These are phyloP conservation scores for Rhodotorula sp. DNA, from an alignment of 1,284 basidiomycete species.

Conservation along the genomic window DNA sequence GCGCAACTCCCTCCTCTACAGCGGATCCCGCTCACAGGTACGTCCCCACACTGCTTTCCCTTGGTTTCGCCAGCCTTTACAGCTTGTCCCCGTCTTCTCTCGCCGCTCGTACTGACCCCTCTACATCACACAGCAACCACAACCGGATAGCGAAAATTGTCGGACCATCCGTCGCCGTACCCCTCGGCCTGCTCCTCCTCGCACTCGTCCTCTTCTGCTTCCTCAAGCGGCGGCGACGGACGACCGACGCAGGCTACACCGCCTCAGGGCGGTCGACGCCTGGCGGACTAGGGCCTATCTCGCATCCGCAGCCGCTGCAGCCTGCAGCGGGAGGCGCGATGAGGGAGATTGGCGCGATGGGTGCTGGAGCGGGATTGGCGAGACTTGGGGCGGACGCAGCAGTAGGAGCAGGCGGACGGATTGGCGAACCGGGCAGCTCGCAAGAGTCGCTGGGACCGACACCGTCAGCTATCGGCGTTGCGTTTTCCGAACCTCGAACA, in stretches of 20 bases:
- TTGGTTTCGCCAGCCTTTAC: neutral
- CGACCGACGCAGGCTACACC: neutral
- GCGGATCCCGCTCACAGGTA: neutral
- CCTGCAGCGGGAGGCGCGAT: constrained; percentile 2
- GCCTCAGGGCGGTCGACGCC: neutral
- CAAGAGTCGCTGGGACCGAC: constrained; percentile 28
- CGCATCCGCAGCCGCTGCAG: constrained; percentile 19
- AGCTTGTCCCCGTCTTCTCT: neutral
- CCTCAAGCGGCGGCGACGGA: constrained; percentile 7
- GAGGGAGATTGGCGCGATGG: constrained; percentile 4
- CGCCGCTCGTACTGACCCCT: neutral
- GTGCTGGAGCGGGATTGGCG: neutral
- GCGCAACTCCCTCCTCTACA: neutral
- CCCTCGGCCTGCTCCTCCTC: constrained; percentile 25
- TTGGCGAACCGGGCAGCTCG: constrained; percentile 1
- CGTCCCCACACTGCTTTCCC: neutral
- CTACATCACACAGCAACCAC: neutral
- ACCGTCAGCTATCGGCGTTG: constrained; percentile 34
- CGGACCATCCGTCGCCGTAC: constrained; percentile 29
- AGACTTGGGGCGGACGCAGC: neutral
- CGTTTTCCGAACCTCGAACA: constrained; percentile 32
- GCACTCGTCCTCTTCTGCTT: constrained; percentile 6
- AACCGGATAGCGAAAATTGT: constrained; percentile 23
- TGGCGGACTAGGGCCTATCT: constrained; percentile 15
- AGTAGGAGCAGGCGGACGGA: neutral